Base-by-base conservation (phyloP, 257 asterid genomes). In the Petunia secreta region DNA sequence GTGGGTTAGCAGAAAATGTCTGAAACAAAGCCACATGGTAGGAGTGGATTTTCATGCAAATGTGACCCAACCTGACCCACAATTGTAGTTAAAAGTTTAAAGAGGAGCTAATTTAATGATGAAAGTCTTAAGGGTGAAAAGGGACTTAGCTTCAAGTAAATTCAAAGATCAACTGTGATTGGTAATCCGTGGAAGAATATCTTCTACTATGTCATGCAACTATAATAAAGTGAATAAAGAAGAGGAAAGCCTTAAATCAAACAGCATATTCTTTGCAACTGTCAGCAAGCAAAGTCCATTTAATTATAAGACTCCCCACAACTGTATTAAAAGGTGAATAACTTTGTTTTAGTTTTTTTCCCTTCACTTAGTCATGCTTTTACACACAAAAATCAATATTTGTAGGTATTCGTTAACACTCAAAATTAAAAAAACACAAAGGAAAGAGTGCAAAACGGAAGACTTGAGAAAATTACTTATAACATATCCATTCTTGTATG, bases 231-330 rank as follows among this genome's bases (percentile, higher is more conserved):
- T 69, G 63, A 9, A 41, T 44, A 52, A 25, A 52, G 65, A 54
- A 71, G 40, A 44, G 37, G 69, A 40, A 37, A 65, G 8, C 60
- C 43, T 63, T 76, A 59, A 63, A 78, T 62, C 48, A 46, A 38
- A 65, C 10, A 66, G 40, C 58, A 2, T 48, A 62, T 91, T 88
- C 92, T 82, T 89, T 86, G 90, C 54, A 78, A 82, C 84, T 36
- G 63, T 83, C 82, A 16, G 68, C 91, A 91, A 90, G 90, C 86
- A 91, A 91, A 87, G 88, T 83, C 86, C 80, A 85, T 44, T 13
- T 3, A 15, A 79, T 25, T 25, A 25, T 25, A 81, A 82, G 80
- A 85, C 74, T 80, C 68, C 81, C 80, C 77, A 62, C 52, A 58
- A 62, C 11, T 59, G 58, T 77, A 57, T 68, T 80, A 46, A 89